A percentile compares a stretch with the other conserved stretches of the same genome.
These are phyloP conservation scores for Capsicum baccatum DNA, from an alignment of 257 asterid species.

Conservation along the genomic window DNA sequence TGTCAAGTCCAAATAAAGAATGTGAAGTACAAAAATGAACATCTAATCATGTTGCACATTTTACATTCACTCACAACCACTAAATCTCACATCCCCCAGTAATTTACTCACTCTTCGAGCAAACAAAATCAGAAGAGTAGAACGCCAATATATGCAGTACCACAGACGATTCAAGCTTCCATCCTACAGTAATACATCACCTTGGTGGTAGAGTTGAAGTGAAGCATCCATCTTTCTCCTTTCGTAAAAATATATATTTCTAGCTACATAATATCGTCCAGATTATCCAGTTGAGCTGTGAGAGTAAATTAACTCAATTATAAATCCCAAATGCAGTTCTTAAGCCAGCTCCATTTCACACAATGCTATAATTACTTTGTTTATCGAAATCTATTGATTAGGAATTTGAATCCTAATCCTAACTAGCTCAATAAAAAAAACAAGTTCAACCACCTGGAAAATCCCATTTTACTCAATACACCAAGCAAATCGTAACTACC, in stretches of 20 bases:
- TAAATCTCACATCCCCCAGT: neutral
- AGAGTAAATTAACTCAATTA: neutral
- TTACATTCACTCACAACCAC: neutral
- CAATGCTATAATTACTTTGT: neutral
- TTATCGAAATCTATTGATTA: too few species aligned
- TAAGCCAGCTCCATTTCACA: neutral
- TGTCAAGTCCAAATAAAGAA: neutral
- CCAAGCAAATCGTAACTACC: constrained; percentile 9
- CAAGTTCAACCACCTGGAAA: neutral
- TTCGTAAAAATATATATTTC: neutral
- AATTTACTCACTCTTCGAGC: neutral
- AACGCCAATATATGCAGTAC: neutral
- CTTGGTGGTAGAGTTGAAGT: neutral
- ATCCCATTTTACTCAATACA: constrained; percentile 14
- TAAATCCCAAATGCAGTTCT: neutral
- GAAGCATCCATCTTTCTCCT: neutral
- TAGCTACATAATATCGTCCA: neutral
- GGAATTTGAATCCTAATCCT: neutral
- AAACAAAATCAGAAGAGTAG: neutral
- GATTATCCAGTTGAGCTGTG: neutral
- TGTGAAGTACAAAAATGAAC: neutral
- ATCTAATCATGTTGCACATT: neutral
- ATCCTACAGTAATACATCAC: neutral
- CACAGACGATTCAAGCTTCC: neutral
- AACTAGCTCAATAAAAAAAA: neutral